phyloP scores from a whole-genome alignment of 2,329 filamentous ascomycete species.

The Ophiocordyceps australis region DNA sequence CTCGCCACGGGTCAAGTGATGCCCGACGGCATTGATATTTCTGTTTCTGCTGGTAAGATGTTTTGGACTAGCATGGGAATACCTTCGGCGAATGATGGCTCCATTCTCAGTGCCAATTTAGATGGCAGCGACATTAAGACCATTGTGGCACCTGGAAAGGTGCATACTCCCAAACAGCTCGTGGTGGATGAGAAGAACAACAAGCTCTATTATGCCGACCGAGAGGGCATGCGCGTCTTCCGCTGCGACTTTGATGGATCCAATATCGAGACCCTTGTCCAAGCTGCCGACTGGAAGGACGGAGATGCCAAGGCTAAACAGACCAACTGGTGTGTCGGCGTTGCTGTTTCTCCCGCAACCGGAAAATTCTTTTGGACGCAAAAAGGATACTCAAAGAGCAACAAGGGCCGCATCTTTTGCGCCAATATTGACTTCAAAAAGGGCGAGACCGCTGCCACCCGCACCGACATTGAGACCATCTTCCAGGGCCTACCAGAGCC shows the following conservation, averaged over 20 bases:
- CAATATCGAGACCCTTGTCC: slow-evolving; percentile 19
- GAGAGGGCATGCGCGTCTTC: slow-evolving; percentile 22
- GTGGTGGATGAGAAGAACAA: slow-evolving; percentile 8
- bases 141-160: slow-evolving; percentile 21
- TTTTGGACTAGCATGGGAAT: slow-evolving; percentile 33
- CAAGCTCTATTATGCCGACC: slow-evolving; percentile 23
- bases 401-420: slow-evolving; percentile 30
- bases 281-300: slow-evolving; percentile 10
- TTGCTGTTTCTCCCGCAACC: slow-evolving; percentile 22
- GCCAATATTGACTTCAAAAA: slow-evolving; percentile 21
- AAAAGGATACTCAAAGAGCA: slow-evolving; percentile 33
- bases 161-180: slow-evolving; percentile 32
- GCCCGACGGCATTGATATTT: slow-evolving; percentile 26
- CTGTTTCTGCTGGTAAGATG: slow-evolving; percentile 9
- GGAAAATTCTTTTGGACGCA: slow-evolving; percentile 41
- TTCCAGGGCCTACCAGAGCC: slow-evolving; percentile 29
- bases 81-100: slow-evolving; percentile 19
- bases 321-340: slow-evolving; percentile 34
- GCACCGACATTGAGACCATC: slow-evolving; percentile 23
- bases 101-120: slow-evolving; percentile 23
- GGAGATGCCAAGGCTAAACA: slow-evolving; percentile 11
- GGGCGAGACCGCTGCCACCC: slow-evolving; percentile 12
- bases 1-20: slow-evolving; percentile 10
- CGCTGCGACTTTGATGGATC: slow-evolving; percentile 20
- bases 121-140: slow-evolving; percentile 25